Base-by-base conservation (phyloP, 2,329 filamentous ascomycete species). In the Fusarium nelsonii region DNA sequence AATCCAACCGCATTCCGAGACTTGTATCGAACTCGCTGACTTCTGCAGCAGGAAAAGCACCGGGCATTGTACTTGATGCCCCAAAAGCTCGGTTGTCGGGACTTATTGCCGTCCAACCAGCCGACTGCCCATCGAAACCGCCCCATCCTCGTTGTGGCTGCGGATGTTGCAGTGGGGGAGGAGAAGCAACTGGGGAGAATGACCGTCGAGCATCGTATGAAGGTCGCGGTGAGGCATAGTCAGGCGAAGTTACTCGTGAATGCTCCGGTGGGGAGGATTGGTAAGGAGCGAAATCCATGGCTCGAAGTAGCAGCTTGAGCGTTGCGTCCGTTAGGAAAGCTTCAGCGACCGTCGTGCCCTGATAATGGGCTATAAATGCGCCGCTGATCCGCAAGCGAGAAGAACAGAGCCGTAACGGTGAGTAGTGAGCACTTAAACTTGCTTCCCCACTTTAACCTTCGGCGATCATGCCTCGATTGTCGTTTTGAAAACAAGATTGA, bases 201-300 rank as follows among this genome's bases (percentile, higher is more conserved):
- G 88, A 79, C 69, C 83, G 84, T 79, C 84, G 78, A 77, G 89
- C 79, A 78, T 82, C 81, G 59, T 78, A 77, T n/a, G 91, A 87
- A 70, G 84, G 79, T 70, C 83, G 88, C 23, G 87, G 87, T 30
- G 86, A 88, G 55, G 77, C 71, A 63, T 75, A 75, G 69, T 82
- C 81, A 53, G 94, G 93, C 20, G 93, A 97, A 78, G 94, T 86
- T 53, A 91, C 89, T 75, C 95, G 92, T 72, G 90, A 88, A 73
- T 91, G 87, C 82, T 98, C 94, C 11, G 96, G 96, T 16, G 92
- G 91, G 49, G 91, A 91, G 80, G 95, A 95, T 84, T 98, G 96
- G 82, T 98, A 99, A 37, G 96, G 96, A 45, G 96, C 96, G 79
- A 98, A 99, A 83, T 97, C 92, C 92, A 96, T 96, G 58, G 74